phyloP scores from a whole-genome alignment of 164 flowering plant genomes.

The Kalanchoe fedtschenkoi region DNA sequence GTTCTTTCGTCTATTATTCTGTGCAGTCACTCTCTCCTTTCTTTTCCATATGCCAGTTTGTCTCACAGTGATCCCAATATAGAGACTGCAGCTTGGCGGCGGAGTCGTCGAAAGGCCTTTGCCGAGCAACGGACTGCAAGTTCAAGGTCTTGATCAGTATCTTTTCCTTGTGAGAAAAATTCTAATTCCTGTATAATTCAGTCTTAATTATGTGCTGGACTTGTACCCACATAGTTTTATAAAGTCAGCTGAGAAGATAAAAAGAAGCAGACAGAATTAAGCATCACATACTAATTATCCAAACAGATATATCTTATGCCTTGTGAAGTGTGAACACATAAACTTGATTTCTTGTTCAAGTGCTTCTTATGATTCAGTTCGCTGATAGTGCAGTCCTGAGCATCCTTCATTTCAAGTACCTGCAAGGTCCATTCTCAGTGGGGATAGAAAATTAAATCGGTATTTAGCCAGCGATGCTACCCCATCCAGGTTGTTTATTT shows the following conservation, averaged over 20 bases:
- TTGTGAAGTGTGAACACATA: background rate
- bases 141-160: slow-evolving; percentile 55
- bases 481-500: slow-evolving; percentile 54
- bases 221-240: background rate
- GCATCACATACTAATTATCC: background rate
- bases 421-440: slow-evolving; percentile 84
- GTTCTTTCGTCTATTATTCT: background rate
- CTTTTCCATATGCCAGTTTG: slow-evolving; percentile 30
- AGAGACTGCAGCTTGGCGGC: slow-evolving; percentile 74
- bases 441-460: slow-evolving; percentile 62
- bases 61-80: slow-evolving; percentile 90
- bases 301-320: background rate
- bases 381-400: slow-evolving; percentile 67
- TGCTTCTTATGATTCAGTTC: background rate
- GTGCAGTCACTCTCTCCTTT: background rate
- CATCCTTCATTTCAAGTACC: slow-evolving; percentile 82
- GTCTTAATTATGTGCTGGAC: background rate
- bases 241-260: background rate
- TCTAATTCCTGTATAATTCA: background rate
- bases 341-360: background rate
- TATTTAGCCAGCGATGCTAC: slow-evolving; percentile 53
- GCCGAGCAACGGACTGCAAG: slow-evolving; percentile 89
- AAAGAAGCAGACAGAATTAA: background rate
- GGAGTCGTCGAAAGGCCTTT: slow-evolving; percentile 57
- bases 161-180: background rate